Evolutionary conservation across 176 grass and related monocot species (phyloP).

Genomic region (Ampelocalamus luodianensis): DNA sequence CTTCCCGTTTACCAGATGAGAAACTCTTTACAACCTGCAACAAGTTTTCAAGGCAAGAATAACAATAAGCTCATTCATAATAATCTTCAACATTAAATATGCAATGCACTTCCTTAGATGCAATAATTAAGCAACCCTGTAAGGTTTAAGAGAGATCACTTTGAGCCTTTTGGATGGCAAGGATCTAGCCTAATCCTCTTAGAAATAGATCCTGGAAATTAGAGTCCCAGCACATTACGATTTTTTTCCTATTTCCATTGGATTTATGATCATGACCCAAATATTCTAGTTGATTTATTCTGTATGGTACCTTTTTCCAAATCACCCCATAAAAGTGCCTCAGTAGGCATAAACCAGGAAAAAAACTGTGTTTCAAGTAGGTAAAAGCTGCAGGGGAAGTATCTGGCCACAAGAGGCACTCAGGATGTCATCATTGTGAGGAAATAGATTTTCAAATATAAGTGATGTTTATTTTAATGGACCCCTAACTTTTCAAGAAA

Average conservation of each 20-base stretch:
- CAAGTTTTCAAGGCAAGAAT: constrained; percentile 32
- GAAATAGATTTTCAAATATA: constrained; percentile 12
- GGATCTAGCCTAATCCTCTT: constrained; percentile 5
- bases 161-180: constrained; percentile 22
- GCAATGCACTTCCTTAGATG: not conserved
- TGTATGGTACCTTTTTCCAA: not conserved
- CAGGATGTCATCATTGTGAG: constrained; percentile 12
- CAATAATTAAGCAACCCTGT: not conserved
- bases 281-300: constrained; percentile 16
- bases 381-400: not conserved
- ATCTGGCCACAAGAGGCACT: constrained; percentile 20
- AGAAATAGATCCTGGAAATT: constrained; percentile 16
- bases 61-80: constrained; percentile 7
- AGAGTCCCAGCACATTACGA: not conserved
- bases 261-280: constrained; percentile 8
- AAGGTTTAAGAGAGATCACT: constrained; percentile 2
- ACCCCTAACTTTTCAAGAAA: constrained; percentile 3
- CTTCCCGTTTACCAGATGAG: constrained; percentile 93
- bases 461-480: not conserved
- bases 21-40: constrained; percentile 95
- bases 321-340: not conserved
- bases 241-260: not conserved
- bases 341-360: not conserved
- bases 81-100: not conserved
- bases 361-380: not conserved